Percentiles rank a stretch among this genome's conserved stretches.
Conservation (phyloP, 305 asterid species). For the Euphrasia arctica region DNA sequence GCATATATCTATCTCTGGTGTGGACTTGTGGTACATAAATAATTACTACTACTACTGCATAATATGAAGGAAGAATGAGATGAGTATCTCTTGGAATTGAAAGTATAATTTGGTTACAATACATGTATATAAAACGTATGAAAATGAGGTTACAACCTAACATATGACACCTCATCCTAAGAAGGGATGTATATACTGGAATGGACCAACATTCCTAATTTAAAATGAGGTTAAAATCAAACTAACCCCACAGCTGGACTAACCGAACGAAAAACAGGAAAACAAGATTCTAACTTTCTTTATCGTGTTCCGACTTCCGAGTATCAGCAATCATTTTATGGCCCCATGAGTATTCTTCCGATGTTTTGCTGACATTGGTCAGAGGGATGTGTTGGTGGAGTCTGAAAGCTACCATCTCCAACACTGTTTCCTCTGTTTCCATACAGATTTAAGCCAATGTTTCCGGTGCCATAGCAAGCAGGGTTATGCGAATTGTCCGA, state of each 20-base stretch:
- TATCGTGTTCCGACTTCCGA: constrained; percentile 22
- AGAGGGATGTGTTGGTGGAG: constrained; percentile 54
- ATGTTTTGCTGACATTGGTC: constrained; percentile 64
- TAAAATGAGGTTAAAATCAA: constrained; percentile 22
- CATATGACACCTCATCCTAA: too few relatives aligned
- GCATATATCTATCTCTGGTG: too few relatives aligned
- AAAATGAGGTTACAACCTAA: too few relatives aligned
- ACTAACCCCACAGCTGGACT: constrained; percentile 2
- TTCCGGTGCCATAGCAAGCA: constrained; percentile 55
- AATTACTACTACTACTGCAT: too few relatives aligned
- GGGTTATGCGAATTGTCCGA: constrained; percentile 36
- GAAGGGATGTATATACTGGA: background rate
- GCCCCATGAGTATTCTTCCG: constrained; percentile 81
- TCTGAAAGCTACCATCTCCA: constrained; percentile 55
- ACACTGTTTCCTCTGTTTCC: constrained; percentile 50
- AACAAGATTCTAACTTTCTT: constrained; percentile 26
- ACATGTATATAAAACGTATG: too few relatives aligned
- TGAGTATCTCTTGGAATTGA: too few relatives aligned
- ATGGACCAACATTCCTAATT: constrained; percentile 23
- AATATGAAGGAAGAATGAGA: too few relatives aligned
- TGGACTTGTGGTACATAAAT: too few relatives aligned
- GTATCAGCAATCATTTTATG: constrained; percentile 35
- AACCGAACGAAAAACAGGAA: constrained; percentile 21
- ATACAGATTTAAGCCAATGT: constrained; percentile 54
- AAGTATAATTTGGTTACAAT: too few relatives aligned